phyloP scores from a whole-genome alignment of 148 eudicot genomes.

The Amaranthus cruentus region DNA sequence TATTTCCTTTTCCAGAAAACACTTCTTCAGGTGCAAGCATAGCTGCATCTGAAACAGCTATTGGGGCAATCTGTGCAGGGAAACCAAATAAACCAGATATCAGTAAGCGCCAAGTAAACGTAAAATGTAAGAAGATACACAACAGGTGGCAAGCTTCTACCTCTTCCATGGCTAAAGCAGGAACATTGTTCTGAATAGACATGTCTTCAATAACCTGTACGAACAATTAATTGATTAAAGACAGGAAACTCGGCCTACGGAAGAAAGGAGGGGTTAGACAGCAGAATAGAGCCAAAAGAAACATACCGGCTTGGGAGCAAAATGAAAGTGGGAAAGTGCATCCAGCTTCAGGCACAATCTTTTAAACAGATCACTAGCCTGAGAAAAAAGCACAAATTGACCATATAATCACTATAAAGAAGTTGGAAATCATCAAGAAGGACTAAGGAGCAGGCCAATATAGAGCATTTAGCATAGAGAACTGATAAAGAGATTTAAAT shows the following conservation, averaged over 20 bases:
- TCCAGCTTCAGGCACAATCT: constrained; percentile 78
- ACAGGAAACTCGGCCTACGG: neutral
- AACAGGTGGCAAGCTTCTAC: constrained; percentile 28
- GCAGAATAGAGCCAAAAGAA: constrained; percentile 3
- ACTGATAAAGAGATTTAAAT: neutral
- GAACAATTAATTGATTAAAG: constrained; percentile 5
- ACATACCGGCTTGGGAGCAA: constrained; percentile 91
- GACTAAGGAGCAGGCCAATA: too few species aligned
- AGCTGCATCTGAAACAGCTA: constrained; percentile 95
- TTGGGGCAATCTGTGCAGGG: constrained; percentile 65
- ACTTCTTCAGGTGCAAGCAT: constrained; percentile 98
- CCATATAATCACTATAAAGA: neutral
- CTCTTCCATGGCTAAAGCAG: constrained; percentile 99
- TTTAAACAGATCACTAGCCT: constrained; percentile 80
- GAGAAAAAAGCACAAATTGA: constrained; percentile 14
- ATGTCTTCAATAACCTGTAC: constrained; percentile 87
- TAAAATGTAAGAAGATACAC: neutral
- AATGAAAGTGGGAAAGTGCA: constrained; percentile 97
- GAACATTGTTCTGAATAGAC: constrained; percentile 80
- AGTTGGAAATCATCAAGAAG: neutral
- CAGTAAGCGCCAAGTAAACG: neutral
- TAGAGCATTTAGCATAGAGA: neutral
- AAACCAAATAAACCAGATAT: constrained; percentile 5
- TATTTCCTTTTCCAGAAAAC: constrained; percentile 78
- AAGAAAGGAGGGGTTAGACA: neutral